Evolutionary conservation across 345 rosid species (phyloP).

Genomic region (Erodium maritimum): DNA sequence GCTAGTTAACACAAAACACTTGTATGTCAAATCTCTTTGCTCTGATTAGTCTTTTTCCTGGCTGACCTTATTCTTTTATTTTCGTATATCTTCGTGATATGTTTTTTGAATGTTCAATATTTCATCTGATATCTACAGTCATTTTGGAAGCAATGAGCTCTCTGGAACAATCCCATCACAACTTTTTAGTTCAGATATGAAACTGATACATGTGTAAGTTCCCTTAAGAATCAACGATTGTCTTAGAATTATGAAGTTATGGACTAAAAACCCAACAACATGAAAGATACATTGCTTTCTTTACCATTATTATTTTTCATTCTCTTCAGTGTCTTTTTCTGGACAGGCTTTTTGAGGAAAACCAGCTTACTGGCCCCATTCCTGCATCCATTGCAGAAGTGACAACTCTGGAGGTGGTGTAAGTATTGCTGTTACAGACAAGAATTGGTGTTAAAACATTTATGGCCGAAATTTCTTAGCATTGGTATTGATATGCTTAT

Average conservation of each 20-base stretch:
- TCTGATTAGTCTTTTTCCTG: not conserved
- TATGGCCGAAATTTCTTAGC: not conserved
- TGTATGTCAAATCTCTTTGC: constrained; percentile 35
- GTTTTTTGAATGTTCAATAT: not conserved
- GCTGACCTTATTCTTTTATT: not conserved
- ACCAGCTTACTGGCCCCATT: constrained; percentile 41
- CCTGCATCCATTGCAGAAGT: constrained; percentile 63
- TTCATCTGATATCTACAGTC: constrained; percentile 31
- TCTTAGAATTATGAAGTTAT: not conserved
- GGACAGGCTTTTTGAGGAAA: constrained; percentile 64
- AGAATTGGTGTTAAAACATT: not conserved
- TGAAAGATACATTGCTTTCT: not conserved
- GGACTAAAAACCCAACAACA: not conserved
- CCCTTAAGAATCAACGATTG: too few relatives aligned
- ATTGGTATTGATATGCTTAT: constrained; percentile 1
- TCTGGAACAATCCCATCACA: constrained; percentile 44
- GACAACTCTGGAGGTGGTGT: constrained; percentile 47
- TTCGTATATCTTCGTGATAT: not conserved
- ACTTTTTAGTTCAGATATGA: constrained; percentile 62
- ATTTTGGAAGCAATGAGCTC: constrained; percentile 62
- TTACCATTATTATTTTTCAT: not conserved
- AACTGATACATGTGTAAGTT: constrained; percentile 68
- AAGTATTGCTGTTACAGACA: constrained; percentile 23
- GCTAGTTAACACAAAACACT: constrained; percentile 59
- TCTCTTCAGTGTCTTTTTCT: not conserved